These are phyloP conservation scores for Multifurca ochricompacta DNA, from an alignment of 768 basidiomycete genomes.

Conservation along the genomic window DNA sequence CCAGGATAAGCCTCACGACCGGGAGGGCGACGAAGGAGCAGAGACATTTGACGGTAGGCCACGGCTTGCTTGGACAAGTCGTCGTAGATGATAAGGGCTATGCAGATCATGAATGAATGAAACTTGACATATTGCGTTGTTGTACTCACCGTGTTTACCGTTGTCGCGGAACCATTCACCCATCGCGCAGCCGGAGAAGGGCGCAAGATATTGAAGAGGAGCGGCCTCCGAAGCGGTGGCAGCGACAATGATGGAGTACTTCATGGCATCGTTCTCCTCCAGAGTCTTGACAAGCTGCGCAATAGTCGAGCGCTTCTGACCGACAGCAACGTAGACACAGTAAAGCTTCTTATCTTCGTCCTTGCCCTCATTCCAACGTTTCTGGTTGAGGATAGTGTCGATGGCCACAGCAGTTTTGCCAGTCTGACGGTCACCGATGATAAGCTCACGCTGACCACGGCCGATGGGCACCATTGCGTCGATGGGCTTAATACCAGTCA, in stretches of 20 bases:
- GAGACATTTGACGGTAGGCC: conserved; percentile 99
- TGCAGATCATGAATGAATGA: neutral
- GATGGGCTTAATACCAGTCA: conserved; percentile 99
- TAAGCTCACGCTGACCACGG: conserved; percentile 99
- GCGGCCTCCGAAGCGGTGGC: conserved; percentile 99
- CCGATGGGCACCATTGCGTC: conserved; percentile 99
- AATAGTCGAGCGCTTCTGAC: conserved; percentile 99
- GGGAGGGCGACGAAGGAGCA: conserved; percentile 98
- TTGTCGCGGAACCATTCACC: conserved; percentile 99
- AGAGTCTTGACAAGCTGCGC: conserved; percentile 99
- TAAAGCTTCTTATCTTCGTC: conserved; percentile 98
- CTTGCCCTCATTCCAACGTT: conserved; percentile 97
- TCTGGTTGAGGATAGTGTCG: conserved; percentile 99
- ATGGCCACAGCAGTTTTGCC: conserved; percentile 99
- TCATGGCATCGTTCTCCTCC: conserved; percentile 99
- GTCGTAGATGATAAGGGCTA: conserved; percentile 97
- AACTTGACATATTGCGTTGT: neutral
- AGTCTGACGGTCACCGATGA: conserved; percentile 99
- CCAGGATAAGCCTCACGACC: conserved; percentile 99
- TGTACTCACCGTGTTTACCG: conserved; percentile 87
- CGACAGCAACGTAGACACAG: conserved; percentile 99
- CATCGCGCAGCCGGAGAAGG: conserved; percentile 99
- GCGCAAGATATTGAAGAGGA: conserved; percentile 97
- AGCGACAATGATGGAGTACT: conserved; percentile 99
- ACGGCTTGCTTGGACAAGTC: conserved; percentile 99